Conservation (phyloP, 108 stramenopile genomes). For the Nitzschia inconspicua region DNA sequence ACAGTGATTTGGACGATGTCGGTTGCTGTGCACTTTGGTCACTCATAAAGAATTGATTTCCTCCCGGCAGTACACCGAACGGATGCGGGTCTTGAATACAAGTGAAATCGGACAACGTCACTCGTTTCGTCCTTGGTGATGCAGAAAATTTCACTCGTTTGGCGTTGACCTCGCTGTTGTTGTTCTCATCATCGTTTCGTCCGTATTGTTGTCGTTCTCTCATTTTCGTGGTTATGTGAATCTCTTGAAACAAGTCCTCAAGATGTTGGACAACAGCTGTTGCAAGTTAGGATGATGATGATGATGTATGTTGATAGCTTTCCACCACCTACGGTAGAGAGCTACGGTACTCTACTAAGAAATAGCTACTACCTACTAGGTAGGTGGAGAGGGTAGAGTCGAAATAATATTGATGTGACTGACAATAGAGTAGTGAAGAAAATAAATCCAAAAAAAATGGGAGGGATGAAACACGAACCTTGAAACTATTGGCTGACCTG, state of each 20-base stretch:
- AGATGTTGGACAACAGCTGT: not conserved
- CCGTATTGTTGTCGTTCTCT: not conserved
- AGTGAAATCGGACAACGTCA: constrained; percentile 18
- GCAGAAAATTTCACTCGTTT: not conserved
- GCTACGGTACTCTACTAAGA: too few species aligned
- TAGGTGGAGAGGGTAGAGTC: too few species aligned
- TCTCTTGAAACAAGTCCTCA: not conserved
- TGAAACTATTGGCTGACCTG: too few species aligned
- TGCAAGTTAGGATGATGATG: too few species aligned
- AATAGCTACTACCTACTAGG: too few species aligned
- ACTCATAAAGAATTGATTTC: constrained; percentile 58
- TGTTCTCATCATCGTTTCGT: not conserved
- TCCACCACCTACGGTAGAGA: too few species aligned
- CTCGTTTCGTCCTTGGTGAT: not conserved
- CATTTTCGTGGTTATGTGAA: not conserved
- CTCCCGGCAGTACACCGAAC: constrained; percentile 71
- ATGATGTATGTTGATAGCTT: too few species aligned
- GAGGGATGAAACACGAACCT: too few species aligned
- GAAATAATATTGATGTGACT: too few species aligned
- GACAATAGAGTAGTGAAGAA: too few species aligned
- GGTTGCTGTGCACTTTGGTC: not conserved
- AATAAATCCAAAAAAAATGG: too few species aligned
- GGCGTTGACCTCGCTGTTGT: not conserved
- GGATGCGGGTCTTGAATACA: constrained; percentile 49
- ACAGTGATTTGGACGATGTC: not conserved